These are phyloP conservation scores for Tetraselmis chui DNA, from an alignment of 139 green algal species.

Conservation along the genomic window DNA sequence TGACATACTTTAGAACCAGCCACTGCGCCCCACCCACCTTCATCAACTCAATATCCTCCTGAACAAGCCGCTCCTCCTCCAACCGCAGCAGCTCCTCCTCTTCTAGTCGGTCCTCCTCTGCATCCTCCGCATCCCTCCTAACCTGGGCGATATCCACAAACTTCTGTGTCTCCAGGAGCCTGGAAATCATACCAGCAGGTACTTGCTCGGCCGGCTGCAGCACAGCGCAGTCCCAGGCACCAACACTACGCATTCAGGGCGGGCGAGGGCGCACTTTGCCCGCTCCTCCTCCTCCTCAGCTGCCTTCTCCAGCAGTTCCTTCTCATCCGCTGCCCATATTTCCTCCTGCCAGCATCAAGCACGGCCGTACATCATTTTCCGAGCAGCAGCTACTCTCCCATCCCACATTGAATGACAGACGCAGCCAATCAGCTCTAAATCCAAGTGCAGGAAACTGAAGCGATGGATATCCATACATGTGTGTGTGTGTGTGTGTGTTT, in stretches of 20 bases:
- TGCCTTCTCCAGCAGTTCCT: constrained; percentile 20
- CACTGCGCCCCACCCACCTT: no score
- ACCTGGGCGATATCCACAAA: constrained; percentile 7
- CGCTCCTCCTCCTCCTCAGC: constrained; percentile 2
- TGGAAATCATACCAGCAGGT: no score
- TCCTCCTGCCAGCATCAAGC: constrained; percentile 19
- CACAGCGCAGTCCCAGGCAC: no score
- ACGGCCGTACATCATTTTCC: no score
- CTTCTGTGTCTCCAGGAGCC: not conserved
- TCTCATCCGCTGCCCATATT: constrained; percentile 7
- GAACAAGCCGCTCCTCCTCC: constrained; percentile 26
- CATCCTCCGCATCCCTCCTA: constrained; percentile 37
- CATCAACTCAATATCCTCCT: constrained; percentile 23
- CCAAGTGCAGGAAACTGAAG: no score
- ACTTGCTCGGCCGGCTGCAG: no score
- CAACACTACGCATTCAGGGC: no score
- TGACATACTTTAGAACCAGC: no score
- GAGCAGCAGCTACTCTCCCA: constrained; percentile 12
- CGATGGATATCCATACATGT: no score
- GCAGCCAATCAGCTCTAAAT: no score
- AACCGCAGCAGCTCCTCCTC: constrained; percentile 28
- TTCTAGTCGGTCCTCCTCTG: constrained; percentile 36
- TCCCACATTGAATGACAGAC: no score
- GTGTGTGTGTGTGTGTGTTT: no score
- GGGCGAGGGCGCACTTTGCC: constrained; percentile 18